phyloP scores from a whole-genome alignment of 768 basidiomycete genomes.

The Psilocybe subaeruginosa region DNA sequence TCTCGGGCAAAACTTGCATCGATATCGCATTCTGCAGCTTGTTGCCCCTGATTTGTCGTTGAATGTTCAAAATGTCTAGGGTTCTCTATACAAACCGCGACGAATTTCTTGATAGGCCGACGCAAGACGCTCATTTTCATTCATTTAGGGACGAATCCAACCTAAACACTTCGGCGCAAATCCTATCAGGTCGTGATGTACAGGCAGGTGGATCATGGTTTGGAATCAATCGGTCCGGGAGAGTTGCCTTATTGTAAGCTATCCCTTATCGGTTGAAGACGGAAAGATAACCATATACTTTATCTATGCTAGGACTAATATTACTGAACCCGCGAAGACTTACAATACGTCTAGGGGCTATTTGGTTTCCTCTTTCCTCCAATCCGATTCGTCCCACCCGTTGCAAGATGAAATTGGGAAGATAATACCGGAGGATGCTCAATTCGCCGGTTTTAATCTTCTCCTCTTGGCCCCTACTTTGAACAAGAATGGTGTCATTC shows the following conservation, averaged over 20 bases:
- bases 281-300: conserved; percentile 14
- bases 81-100: conserved; percentile 80
- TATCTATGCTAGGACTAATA: conserved; percentile 68
- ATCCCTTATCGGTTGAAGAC: conserved; percentile 10
- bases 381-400: conserved; percentile 47
- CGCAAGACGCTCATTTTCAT: conserved; percentile 68
- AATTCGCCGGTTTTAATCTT: conserved; percentile 83
- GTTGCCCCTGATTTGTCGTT: background rate
- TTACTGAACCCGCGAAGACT: conserved; percentile 63
- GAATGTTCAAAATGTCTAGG: conserved; percentile 34
- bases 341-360: conserved; percentile 68
- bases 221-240: conserved; percentile 67
- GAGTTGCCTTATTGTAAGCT: conserved; percentile 72
- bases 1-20: background rate
- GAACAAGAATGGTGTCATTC: conserved; percentile 31
- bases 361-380: conserved; percentile 69
- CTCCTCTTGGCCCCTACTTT: conserved; percentile 59
- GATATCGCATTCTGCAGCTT: background rate
- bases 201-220: conserved; percentile 84
- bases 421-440: conserved; percentile 48
- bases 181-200: conserved; percentile 78
- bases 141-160: conserved; percentile 46
- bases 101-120: conserved; percentile 71
- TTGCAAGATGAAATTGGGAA: conserved; percentile 52
- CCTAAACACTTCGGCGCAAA: conserved; percentile 26